Base-by-base conservation (phyloP, 176 grass and related monocot species). In the Canna indica region DNA sequence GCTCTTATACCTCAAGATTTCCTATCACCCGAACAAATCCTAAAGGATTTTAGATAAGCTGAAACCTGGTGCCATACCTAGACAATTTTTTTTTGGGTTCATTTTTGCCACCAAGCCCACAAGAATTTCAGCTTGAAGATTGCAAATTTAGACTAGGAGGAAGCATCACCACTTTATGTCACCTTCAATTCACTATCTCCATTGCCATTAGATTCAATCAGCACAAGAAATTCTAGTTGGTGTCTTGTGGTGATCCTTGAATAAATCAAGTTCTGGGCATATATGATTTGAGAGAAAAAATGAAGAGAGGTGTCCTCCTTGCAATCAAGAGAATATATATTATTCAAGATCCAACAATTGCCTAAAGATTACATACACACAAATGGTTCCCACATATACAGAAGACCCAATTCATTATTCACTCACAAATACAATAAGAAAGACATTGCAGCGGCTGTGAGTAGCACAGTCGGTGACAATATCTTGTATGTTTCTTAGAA, bases 381-480 rank as follows among this genome's bases (percentile, higher is more conserved):
- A 36, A 22, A 66, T 66, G 32, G 63, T 36, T 66, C 34, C 63
- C 20, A 34, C 63, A 66, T 66, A 66, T 66, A 66, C 63, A 66
- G 63, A 66, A 38, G 62, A 66, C 18, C 24, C 34, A 11, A 66
- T 66, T 36, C 63, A 66, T 66, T 38, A 10, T 11, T 38, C 63
- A 39, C 63, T 66, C 63, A 66, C 33, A 66, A 66, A 66, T n/a
- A 66, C 34, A 66, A 66, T 11, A 38, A 66, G 12, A 32, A 27
- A 62, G 12, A 24, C 25, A 15, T 28, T 38, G 63, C 20, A n/a
- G 63, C n/a, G n/a, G n/a, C n/a, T n/a, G n/a, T n/a, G n/a, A n/a
- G n/a, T n/a, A n/a, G n/a, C n/a, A n/a, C n/a, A n/a, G n/a, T n/a
- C n/a, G n/a, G n/a, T n/a, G n/a, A n/a, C n/a, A n/a, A n/a, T n/a